phyloP scores from a whole-genome alignment of 192 early-diverging fungal genomes.

The Gonapodya sp. region DNA sequence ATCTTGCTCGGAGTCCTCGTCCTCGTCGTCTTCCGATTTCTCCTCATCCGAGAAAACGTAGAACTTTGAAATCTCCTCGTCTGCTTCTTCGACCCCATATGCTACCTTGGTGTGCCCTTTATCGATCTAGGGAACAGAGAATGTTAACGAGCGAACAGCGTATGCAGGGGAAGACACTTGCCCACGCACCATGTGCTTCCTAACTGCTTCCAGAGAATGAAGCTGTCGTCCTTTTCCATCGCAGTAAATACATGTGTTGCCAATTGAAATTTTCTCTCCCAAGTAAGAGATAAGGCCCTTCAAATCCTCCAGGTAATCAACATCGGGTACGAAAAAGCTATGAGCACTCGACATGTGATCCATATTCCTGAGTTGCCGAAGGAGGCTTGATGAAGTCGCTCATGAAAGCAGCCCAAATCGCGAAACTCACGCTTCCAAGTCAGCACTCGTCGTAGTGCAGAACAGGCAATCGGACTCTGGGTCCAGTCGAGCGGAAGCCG shows the following conservation, averaged over 20 bases:
- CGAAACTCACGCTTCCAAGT: slow-evolving; percentile 31
- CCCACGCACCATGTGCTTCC: slow-evolving; percentile 71
- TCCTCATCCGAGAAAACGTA: slow-evolving; percentile 29
- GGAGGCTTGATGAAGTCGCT: not conserved
- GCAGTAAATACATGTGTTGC: slow-evolving; percentile 92
- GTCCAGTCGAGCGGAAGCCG: slow-evolving; percentile 50
- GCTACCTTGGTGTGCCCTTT: slow-evolving; percentile 95
- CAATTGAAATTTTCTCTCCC: slow-evolving; percentile 89
- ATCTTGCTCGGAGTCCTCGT: slow-evolving; percentile 19
- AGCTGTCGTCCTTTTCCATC: slow-evolving; percentile 78
- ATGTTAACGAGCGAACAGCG: not conserved
- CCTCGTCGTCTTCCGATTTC: slow-evolving; percentile 38
- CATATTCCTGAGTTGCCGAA: slow-evolving; percentile 42
- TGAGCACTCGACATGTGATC: slow-evolving; percentile 86
- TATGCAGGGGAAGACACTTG: not conserved
- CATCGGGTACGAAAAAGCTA: slow-evolving; percentile 93
- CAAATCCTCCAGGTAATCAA: slow-evolving; percentile 84
- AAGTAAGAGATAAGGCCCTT: slow-evolving; percentile 83
- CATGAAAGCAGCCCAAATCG: slow-evolving; percentile 46
- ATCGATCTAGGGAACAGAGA: slow-evolving; percentile 39
- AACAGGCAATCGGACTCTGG: slow-evolving; percentile 77
- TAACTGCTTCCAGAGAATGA: slow-evolving; percentile 80
- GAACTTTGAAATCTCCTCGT: slow-evolving; percentile 30
- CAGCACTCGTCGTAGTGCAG: slow-evolving; percentile 46
- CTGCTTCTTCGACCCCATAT: slow-evolving; percentile 47